Percentiles rank a stretch among this genome's conserved stretches.
Conservation (phyloP, 495 filamentous ascomycete species). For the Aspergillus panamensis region DNA sequence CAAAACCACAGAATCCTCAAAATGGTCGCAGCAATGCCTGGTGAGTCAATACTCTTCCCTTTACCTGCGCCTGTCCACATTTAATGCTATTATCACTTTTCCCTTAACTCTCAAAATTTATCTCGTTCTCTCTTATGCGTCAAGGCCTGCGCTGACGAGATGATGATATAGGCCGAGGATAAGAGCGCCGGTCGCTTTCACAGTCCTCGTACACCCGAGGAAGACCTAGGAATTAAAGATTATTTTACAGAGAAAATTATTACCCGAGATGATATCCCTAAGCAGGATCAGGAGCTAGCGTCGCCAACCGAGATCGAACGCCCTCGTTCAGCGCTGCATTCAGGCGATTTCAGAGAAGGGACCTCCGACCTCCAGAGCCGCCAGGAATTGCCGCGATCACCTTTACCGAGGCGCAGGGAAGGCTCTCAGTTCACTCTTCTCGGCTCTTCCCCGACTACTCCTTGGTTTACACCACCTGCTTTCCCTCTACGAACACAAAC, state of each 20-base stretch:
- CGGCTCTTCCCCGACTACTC: constrained; percentile 46
- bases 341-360: constrained; percentile 78
- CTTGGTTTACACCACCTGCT: constrained; percentile 43
- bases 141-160: constrained; percentile 3
- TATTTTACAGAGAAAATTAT: constrained; percentile 9
- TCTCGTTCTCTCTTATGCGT: not conserved
- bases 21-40: constrained; percentile 65
- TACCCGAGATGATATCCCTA: not conserved
- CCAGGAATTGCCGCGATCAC: constrained; percentile 24
- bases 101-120: not conserved
- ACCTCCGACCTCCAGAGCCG: constrained; percentile 28
- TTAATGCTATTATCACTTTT: not conserved
- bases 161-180: constrained; percentile 16
- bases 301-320: constrained; percentile 64
- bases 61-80: not conserved
- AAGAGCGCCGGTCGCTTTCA: constrained; percentile 14
- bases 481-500: constrained; percentile 23
- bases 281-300: constrained; percentile 28
- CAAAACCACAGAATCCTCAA: constrained; percentile 74
- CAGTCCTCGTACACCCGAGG: constrained; percentile 8
- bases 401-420: constrained; percentile 19
- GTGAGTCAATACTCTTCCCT: constrained; percentile 43
- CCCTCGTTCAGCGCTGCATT: constrained; percentile 82
- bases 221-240: constrained; percentile 11
- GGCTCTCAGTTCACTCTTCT: constrained; percentile 25